These are phyloP conservation scores for Dendrocalamus sinicus DNA, from an alignment of 176 grass and related monocot genomes.

Conservation along the genomic window DNA sequence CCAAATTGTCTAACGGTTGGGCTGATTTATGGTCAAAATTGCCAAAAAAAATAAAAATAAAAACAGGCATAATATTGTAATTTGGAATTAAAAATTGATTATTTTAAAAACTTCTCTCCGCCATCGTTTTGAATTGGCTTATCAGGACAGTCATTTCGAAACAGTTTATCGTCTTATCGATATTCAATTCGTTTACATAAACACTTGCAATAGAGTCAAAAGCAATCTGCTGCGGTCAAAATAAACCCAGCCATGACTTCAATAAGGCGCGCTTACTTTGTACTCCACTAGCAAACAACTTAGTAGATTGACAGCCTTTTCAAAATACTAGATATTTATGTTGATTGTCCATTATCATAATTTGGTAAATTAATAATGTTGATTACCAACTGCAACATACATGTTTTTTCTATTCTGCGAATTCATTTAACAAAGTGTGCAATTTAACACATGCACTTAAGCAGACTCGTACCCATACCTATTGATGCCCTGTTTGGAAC, in stretches of 20 bases:
- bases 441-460: neutral
- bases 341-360: slow-evolving; percentile 5
- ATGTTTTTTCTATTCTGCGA: neutral
- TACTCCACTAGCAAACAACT: neutral
- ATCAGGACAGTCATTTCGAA: too few species aligned
- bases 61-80: too few species aligned
- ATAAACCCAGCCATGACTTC: neutral
- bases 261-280: neutral
- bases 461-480: neutral
- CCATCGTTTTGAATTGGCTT: too few species aligned
- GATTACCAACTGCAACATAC: neutral
- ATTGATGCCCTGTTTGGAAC: neutral
- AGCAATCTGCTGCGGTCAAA: too few species aligned
- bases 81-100: too few species aligned
- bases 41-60: too few species aligned
- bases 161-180: too few species aligned
- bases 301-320: neutral
- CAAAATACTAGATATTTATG: neutral
- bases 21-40: too few species aligned
- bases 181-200: too few species aligned
- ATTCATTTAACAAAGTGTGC: neutral
- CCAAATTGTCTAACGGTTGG: too few species aligned
- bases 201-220: too few species aligned
- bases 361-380: neutral
- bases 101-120: too few species aligned